phyloP scores from a whole-genome alignment of 108 stramenopile genomes.

The Skeletonema marinoi region DNA sequence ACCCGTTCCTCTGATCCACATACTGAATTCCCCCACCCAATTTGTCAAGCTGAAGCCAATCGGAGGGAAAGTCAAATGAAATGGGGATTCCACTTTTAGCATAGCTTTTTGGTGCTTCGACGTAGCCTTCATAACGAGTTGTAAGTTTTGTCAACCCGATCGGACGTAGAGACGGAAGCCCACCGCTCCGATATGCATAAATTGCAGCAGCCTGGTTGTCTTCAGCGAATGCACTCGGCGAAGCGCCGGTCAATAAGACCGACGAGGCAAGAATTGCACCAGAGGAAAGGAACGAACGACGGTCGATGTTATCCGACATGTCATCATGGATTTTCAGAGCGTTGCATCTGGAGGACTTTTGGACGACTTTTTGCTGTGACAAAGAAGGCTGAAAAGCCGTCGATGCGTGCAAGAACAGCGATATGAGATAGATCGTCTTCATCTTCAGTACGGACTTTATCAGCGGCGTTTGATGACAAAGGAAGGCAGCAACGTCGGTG shows the following conservation, averaged over 20 bases:
- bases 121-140: conserved; percentile 27
- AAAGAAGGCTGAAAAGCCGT: neutral
- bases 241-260: neutral
- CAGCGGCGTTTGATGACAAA: no score
- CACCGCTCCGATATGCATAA: conserved; percentile 27
- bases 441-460: neutral
- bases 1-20: conserved; percentile 85
- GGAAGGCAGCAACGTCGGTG: no score
- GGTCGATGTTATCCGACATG: neutral
- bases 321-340: neutral
- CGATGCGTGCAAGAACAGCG: neutral
- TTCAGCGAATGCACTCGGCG: neutral
- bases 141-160: conserved; percentile 24
- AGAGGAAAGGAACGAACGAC: neutral
- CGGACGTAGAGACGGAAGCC: conserved; percentile 21
- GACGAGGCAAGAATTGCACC: neutral
- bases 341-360: neutral
- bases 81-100: conserved; percentile 17
- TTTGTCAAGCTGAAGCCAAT: conserved; percentile 81
- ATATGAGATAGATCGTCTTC: neutral
- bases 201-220: conserved; percentile 7
- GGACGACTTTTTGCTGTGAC: neutral
- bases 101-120: conserved; percentile 18
- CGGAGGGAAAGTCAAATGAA: conserved; percentile 63
- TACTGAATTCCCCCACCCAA: conserved; percentile 70